phyloP scores from a whole-genome alignment of 1,284 basidiomycete species.

The Macrocystidia cucumis region DNA sequence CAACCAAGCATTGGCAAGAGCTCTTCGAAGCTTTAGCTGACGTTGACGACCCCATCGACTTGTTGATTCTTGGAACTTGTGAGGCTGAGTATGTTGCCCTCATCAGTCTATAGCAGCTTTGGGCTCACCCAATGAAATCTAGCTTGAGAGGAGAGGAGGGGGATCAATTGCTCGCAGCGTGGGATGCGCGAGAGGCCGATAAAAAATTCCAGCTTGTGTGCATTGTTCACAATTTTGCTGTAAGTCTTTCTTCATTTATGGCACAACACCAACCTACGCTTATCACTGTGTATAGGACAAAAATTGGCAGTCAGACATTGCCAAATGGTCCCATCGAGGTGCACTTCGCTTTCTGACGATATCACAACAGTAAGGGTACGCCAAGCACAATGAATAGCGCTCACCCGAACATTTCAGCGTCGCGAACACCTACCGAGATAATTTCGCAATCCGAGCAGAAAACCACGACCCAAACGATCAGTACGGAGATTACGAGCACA shows the following conservation, averaged over 20 bases:
- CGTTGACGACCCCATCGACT: conserved; percentile 18
- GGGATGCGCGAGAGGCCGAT: conserved; percentile 23
- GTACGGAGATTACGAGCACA: conserved; percentile 23
- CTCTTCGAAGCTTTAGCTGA: conserved; percentile 17
- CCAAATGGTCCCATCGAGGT: conserved; percentile 25
- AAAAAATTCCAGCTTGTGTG: conserved; percentile 31
- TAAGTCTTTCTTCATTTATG: conserved; percentile 3
- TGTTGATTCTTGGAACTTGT: conserved; percentile 28
- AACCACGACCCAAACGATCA: conserved; percentile 19
- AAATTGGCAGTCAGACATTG: conserved; percentile 22
- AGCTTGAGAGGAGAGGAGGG: conserved; percentile 19
- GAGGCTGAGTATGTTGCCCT: conserved; percentile 23
- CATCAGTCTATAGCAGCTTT: background rate
- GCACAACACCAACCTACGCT: background rate
- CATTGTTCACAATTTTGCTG: conserved; percentile 25
- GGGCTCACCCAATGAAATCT: conserved; percentile 1
- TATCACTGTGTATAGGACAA: conserved; percentile 12
- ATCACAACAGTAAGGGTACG: conserved; percentile 26
- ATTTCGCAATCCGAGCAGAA: conserved; percentile 22
- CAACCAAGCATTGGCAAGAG: conserved; percentile 13
- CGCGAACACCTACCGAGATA: conserved; percentile 19
- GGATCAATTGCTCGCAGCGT: conserved; percentile 20
- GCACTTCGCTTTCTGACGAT: conserved; percentile 27
- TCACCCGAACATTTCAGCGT: too few relatives aligned
- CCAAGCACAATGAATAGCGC: too few relatives aligned